Evolutionary conservation across 352 stramenopile species (phyloP).

Genomic region (Thraustochytrium sp.): DNA sequence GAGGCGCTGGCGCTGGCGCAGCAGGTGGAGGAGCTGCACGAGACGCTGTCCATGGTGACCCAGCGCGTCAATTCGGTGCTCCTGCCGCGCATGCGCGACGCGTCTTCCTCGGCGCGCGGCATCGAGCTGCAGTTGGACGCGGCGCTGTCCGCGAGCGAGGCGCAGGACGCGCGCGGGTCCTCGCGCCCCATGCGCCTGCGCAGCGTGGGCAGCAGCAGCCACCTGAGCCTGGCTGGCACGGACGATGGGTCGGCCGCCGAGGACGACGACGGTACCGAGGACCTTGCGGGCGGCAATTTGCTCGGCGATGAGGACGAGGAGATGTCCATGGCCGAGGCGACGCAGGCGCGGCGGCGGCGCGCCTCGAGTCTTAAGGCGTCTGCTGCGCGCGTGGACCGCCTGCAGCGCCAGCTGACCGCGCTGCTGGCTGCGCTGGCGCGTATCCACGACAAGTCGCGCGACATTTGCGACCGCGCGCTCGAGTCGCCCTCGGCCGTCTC

Average conservation of each 20-base stretch:
- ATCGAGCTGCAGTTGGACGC: constrained; percentile 16
- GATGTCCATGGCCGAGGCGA: too few relatives aligned
- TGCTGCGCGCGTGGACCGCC: background rate
- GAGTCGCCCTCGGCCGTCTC: background rate
- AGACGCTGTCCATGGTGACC: background rate
- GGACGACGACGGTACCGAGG: background rate
- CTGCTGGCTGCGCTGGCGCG: background rate
- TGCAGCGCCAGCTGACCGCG: background rate
- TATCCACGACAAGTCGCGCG: background rate
- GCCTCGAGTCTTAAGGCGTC: background rate
- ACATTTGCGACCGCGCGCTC: constrained; percentile 20
- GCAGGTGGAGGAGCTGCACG: background rate
- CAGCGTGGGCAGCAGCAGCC: background rate
- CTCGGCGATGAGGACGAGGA: background rate
- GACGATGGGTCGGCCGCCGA: background rate
- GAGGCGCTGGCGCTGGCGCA: background rate
- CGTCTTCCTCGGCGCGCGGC: background rate
- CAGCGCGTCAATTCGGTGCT: background rate
- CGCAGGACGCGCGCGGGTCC: background rate
- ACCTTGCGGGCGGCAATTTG: background rate
- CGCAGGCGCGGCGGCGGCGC: background rate
- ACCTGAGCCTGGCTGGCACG: background rate
- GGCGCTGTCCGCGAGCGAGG: background rate
- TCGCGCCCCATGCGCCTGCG: too few relatives aligned
- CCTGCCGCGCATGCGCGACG: background rate